These are phyloP conservation scores for Phytomonas francai DNA, from an alignment of 208 protist species.

Conservation along the genomic window DNA sequence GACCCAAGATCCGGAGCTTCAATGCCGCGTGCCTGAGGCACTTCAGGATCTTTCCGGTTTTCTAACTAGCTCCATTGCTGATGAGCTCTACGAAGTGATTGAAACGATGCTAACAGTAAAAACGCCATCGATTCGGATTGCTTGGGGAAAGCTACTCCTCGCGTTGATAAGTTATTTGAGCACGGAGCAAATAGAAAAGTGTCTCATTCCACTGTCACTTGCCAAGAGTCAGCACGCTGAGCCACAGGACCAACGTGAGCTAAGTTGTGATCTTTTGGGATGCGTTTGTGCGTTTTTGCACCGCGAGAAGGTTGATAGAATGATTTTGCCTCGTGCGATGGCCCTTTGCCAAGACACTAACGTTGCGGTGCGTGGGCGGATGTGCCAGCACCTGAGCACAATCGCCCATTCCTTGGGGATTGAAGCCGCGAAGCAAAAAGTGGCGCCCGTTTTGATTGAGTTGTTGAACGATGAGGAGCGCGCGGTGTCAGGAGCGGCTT, in stretches of 20 bases:
- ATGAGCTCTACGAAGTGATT: constrained; percentile 72
- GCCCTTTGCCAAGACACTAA: constrained; percentile 90
- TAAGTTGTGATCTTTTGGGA: constrained; percentile 82
- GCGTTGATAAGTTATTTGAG: constrained; percentile 50
- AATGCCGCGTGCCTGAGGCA: constrained; percentile 64
- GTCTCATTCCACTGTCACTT: constrained; percentile 62
- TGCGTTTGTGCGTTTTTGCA: constrained; percentile 49
- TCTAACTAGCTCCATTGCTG: constrained; percentile 36
- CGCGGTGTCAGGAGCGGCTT: constrained; percentile 71
- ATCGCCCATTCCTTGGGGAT: constrained; percentile 72
- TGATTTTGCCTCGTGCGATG: constrained; percentile 67
- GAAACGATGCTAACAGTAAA: constrained; percentile 86
- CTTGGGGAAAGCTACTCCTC: constrained; percentile 74
- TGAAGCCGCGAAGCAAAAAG: constrained; percentile 59
- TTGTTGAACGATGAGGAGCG: constrained; percentile 88
- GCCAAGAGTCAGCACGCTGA: constrained; percentile 82
- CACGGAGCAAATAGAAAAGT: constrained; percentile 42
- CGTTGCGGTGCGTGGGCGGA: constrained; percentile 68
- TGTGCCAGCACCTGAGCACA: constrained; percentile 80
- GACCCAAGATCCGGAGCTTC: constrained; percentile 82
- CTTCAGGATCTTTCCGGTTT: constrained; percentile 51
- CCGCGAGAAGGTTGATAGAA: constrained; percentile 39
- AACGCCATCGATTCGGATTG: constrained; percentile 58
- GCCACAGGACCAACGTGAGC: constrained; percentile 81
- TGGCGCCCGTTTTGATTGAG: constrained; percentile 82